Conservation (phyloP, 495 filamentous ascomycete genomes). For the Aspergillus incahuasiensis region DNA sequence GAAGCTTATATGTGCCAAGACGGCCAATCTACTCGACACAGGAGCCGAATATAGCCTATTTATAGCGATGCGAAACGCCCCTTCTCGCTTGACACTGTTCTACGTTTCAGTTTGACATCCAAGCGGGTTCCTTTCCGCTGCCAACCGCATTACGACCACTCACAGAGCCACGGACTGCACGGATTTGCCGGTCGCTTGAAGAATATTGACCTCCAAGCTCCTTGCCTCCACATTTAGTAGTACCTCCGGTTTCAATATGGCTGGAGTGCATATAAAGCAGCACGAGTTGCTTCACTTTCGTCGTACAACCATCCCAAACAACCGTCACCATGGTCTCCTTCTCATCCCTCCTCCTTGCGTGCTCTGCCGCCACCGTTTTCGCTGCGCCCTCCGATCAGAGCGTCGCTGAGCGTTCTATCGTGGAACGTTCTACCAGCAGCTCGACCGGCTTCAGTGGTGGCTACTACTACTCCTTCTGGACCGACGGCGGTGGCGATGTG, state of each 20-base stretch:
- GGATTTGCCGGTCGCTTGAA: neutral
- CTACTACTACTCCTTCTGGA: slow-evolving; percentile 63
- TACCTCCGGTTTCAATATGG: neutral
- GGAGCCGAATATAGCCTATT: neutral
- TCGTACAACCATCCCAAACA: neutral
- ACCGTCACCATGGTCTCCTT: slow-evolving; percentile 43
- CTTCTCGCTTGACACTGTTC: neutral
- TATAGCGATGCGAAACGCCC: neutral
- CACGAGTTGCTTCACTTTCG: neutral
- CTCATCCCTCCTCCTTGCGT: slow-evolving; percentile 37
- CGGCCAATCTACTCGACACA: neutral
- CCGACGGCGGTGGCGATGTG: slow-evolving; percentile 48
- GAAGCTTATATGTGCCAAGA: neutral
- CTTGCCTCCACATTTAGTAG: neutral
- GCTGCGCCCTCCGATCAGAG: slow-evolving; percentile 36
- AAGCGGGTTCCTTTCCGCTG: neutral
- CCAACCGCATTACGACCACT: neutral
- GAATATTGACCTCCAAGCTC: neutral
- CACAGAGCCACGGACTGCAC: neutral
- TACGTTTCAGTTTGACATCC: neutral
- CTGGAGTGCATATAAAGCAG: neutral
- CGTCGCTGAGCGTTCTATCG: slow-evolving; percentile 12
- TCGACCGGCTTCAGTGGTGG: slow-evolving; percentile 51
- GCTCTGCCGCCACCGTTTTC: slow-evolving; percentile 28
- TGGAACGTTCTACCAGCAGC: slow-evolving; percentile 19